phyloP scores from a whole-genome alignment of 345 rosid genomes.

The Euphorbia lathyris region DNA sequence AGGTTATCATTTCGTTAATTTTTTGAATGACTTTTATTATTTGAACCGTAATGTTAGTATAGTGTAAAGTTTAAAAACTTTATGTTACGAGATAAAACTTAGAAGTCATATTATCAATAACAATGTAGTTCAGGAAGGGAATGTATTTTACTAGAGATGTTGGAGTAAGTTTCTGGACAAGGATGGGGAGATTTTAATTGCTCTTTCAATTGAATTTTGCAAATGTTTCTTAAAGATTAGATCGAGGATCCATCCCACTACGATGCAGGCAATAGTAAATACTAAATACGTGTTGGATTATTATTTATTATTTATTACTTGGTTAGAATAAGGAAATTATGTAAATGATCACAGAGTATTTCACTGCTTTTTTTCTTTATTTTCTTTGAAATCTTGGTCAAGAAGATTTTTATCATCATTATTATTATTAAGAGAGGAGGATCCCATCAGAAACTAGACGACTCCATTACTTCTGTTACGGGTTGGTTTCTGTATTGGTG shows the following conservation, averaged over 20 bases:
- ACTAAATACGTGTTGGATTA: constrained; percentile 1
- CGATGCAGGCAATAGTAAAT: constrained; percentile 1
- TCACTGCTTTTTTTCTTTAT: too few relatives aligned
- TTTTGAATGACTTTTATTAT: too few relatives aligned
- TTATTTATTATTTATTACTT: neutral
- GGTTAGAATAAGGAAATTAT: constrained; percentile 9
- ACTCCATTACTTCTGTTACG: neutral
- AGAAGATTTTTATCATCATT: neutral
- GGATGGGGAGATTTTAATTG: neutral
- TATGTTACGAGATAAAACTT: neutral
- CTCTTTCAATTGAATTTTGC: neutral
- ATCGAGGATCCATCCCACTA: neutral
- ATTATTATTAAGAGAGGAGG: constrained; percentile 1
- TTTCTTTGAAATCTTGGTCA: neutral
- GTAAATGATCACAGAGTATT: neutral
- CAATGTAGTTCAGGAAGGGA: too few relatives aligned
- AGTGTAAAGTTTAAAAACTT: too few relatives aligned
- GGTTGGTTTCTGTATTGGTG: neutral
- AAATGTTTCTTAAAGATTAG: neutral
- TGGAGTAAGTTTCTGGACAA: constrained; percentile 8
- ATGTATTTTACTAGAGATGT: too few relatives aligned
- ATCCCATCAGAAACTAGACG: neutral
- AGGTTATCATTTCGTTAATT: too few relatives aligned
- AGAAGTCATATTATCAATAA: too few relatives aligned
- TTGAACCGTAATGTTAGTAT: too few relatives aligned